A percentile compares a stretch with the other conserved stretches of the same genome.
Evolutionary conservation across 495 filamentous ascomycete species (phyloP).

Genomic region (Xanthoparmelia taractica): DNA sequence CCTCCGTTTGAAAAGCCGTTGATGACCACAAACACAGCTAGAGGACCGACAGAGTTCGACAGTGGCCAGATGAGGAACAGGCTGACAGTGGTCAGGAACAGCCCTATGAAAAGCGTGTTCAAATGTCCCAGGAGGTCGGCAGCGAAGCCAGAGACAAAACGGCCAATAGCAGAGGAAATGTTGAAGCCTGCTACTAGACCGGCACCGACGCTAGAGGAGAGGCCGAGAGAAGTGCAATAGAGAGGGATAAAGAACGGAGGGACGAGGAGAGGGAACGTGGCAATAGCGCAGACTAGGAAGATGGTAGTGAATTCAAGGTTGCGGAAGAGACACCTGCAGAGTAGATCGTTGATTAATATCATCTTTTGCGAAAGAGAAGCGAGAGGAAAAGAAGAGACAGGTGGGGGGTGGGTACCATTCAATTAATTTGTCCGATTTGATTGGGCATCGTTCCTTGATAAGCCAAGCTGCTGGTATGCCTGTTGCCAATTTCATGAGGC

Average conservation of each 20-base stretch:
- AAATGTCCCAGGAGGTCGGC: conserved; percentile 46
- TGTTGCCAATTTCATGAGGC: conserved; percentile 39
- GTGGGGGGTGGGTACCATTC: conserved; percentile 36
- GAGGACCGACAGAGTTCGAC: conserved; percentile 43
- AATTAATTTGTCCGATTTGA: conserved; percentile 38
- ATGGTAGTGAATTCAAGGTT: conserved; percentile 43
- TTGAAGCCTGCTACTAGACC: conserved; percentile 51
- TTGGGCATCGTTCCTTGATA: conserved; percentile 45
- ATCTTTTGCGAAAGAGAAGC: neutral
- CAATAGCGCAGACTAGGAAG: conserved; percentile 49
- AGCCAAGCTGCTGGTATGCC: conserved; percentile 51
- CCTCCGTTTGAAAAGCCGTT: conserved; percentile 51
- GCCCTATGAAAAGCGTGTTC: conserved; percentile 43
- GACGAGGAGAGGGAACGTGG: conserved; percentile 53
- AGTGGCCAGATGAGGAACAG: conserved; percentile 53
- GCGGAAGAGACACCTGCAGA: neutral
- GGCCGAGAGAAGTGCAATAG: conserved; percentile 39
- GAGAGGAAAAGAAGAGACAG: too few relatives aligned
- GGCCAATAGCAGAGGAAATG: conserved; percentile 44
- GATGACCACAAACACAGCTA: conserved; percentile 45
- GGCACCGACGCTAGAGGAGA: conserved; percentile 43
- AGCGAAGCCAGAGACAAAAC: conserved; percentile 43
- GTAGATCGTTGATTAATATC: neutral
- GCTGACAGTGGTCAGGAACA: conserved; percentile 44
- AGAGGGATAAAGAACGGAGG: conserved; percentile 54